A percentile compares a stretch with the other conserved stretches of the same genome.
Evolutionary conservation across 83 land plant genomes (phyloP).

Genomic region (Picea engelmannii): DNA sequence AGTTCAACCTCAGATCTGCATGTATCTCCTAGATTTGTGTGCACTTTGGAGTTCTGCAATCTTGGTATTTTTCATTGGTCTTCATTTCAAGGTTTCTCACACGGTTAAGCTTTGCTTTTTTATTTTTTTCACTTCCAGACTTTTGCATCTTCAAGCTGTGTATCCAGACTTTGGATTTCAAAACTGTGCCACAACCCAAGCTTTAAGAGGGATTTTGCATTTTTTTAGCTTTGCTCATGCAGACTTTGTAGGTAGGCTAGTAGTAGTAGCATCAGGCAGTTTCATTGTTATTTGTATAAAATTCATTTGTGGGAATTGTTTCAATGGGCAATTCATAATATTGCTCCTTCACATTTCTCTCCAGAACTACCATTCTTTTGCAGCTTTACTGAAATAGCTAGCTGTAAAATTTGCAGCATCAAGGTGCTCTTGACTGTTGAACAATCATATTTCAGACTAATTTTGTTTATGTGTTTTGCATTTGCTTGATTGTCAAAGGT

Average conservation of each 20-base stretch:
- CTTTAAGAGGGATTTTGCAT: slow-evolving; percentile 5
- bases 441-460: too few species aligned
- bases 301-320: not conserved
- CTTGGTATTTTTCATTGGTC: not conserved
- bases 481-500: too few species aligned
- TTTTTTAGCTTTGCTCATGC: not conserved
- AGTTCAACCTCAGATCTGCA: not conserved
- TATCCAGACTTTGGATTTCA: not conserved
- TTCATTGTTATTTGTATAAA: not conserved
- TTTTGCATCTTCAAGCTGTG: not conserved
- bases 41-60: not conserved
- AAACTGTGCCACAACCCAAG: not conserved
- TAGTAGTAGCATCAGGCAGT: not conserved
- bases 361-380: not conserved
- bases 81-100: not conserved
- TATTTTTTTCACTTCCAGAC: not conserved
- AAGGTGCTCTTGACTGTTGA: not conserved
- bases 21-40: not conserved
- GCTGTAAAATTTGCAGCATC: not conserved
- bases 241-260: slow-evolving; percentile 2
- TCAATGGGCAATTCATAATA: not conserved
- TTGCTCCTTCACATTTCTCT: slow-evolving; percentile 1
- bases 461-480: too few species aligned
- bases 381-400: not conserved
- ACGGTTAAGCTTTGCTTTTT: not conserved